Evolutionary conservation across 2,329 filamentous ascomycete genomes (phyloP).

Genomic region (Hysterium pulicare): DNA sequence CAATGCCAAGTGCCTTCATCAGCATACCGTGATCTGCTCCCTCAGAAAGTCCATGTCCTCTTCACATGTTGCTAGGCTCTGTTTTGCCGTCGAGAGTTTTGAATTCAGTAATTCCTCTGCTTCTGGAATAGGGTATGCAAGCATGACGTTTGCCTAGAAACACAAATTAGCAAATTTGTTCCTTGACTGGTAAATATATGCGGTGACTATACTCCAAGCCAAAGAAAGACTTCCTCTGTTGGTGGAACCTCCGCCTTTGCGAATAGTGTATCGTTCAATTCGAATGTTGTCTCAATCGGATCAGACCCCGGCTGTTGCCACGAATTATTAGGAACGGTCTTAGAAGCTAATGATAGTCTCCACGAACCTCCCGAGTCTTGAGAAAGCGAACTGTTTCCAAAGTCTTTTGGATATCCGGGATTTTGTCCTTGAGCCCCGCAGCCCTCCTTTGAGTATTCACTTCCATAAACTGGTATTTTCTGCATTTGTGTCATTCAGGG

Average conservation of each 20-base stretch:
- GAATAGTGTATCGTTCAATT: conserved; percentile 93
- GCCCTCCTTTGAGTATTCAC: conserved; percentile 83
- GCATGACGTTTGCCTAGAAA: conserved; percentile 88
- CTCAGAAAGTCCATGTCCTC: conserved; percentile 94
- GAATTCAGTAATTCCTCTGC: conserved; percentile 73
- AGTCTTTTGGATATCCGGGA: conserved; percentile 95
- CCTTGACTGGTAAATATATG: neutral
- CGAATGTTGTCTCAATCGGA: conserved; percentile 87
- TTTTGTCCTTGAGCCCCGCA: conserved; percentile 82
- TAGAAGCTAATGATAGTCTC: conserved; percentile 39
- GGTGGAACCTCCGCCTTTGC: conserved; percentile 79
- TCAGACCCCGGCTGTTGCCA: conserved; percentile 48
- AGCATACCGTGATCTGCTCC: conserved; percentile 89
- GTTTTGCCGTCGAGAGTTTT: conserved; percentile 76
- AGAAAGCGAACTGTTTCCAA: conserved; percentile 87
- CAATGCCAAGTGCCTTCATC: too few species aligned
- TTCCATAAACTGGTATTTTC: conserved; percentile 99
- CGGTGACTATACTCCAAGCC: conserved; percentile 91
- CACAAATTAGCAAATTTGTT: neutral
- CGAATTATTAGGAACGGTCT: conserved; percentile 7
- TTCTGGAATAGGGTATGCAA: conserved; percentile 87
- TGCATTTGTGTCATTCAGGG: conserved; percentile 37
- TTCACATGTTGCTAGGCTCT: conserved; percentile 81
- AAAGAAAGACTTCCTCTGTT: conserved; percentile 90
- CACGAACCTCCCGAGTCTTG: conserved; percentile 65